A percentile compares a stretch with the other conserved stretches of the same genome.
These are phyloP conservation scores for Nyssa sinensis DNA, from an alignment of 148 eudicot genomes.

Conservation along the genomic window DNA sequence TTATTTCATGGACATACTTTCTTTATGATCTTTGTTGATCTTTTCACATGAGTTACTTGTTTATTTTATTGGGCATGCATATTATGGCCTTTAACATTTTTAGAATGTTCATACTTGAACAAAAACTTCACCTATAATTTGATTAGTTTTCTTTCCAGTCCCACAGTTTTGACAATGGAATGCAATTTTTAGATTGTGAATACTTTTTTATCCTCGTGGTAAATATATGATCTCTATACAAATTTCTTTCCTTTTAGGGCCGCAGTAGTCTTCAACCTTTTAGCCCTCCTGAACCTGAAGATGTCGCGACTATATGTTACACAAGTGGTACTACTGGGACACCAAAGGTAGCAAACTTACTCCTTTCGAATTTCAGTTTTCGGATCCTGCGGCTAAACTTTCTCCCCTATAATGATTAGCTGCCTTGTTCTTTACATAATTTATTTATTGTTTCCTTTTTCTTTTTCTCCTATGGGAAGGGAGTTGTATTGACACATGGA, in stretches of 20 bases:
- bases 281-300: constrained; percentile 76
- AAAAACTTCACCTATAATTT: background rate
- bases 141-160: background rate
- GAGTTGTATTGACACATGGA: constrained; percentile 80
- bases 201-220: too few relatives aligned
- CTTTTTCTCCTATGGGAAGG: constrained; percentile 39
- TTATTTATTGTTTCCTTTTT: constrained; percentile 4
- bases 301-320: constrained; percentile 86
- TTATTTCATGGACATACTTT: too few relatives aligned
- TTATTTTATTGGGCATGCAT: background rate
- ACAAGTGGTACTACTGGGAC: constrained; percentile 98
- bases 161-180: background rate
- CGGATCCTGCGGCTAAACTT: background rate
- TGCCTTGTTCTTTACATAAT: background rate
- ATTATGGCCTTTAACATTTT: background rate
- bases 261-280: constrained; percentile 55
- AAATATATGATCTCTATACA: constrained; percentile 5
- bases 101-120: background rate
- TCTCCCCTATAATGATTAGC: background rate
- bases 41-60: background rate
- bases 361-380: background rate
- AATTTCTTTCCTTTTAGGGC: constrained; percentile 50
- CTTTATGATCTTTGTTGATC: too few relatives aligned
- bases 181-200: background rate
- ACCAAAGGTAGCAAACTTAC: constrained; percentile 59